These are phyloP conservation scores for Pseudogymnoascus sp. DNA, from an alignment of 2,329 filamentous ascomycete genomes.

Conservation along the genomic window DNA sequence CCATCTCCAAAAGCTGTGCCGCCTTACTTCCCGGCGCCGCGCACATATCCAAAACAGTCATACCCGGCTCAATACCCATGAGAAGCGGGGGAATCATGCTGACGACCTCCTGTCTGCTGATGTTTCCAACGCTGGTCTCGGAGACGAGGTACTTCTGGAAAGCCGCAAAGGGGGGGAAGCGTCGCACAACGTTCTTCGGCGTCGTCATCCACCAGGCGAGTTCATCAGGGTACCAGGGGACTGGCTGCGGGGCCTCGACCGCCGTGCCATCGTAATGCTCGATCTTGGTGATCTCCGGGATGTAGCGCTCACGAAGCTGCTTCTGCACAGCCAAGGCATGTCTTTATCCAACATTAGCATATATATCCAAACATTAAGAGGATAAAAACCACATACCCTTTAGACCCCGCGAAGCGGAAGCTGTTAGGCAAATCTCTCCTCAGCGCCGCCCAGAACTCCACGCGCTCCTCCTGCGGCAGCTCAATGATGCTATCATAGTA, in stretches of 20 bases:
- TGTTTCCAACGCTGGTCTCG: slow-evolving; percentile 94
- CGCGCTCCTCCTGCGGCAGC: slow-evolving; percentile 67
- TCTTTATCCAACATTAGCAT: slow-evolving; percentile 33
- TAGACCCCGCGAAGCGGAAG: slow-evolving; percentile 94
- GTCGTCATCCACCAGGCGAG: slow-evolving; percentile 98
- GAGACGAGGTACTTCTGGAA: slow-evolving; percentile 98
- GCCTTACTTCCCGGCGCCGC: slow-evolving; percentile 96
- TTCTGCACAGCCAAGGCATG: slow-evolving; percentile 90
- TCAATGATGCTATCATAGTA: slow-evolving; percentile 78
- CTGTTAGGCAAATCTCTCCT: slow-evolving; percentile 87
- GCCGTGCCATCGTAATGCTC: slow-evolving; percentile 70
- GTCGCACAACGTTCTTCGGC: slow-evolving; percentile 88
- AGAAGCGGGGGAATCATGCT: slow-evolving; percentile 97
- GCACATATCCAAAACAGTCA: slow-evolving; percentile 92
- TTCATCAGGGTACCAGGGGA: slow-evolving; percentile 89
- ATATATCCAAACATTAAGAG: neutral
- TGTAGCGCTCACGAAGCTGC: slow-evolving; percentile 78
- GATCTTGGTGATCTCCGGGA: slow-evolving; percentile 81
- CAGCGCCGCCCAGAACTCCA: slow-evolving; percentile 76
- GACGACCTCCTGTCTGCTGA: slow-evolving; percentile 93
- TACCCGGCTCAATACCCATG: slow-evolving; percentile 82
- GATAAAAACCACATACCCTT: slow-evolving; percentile 50
- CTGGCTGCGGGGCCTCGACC: slow-evolving; percentile 72
- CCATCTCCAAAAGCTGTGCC: slow-evolving; percentile 86
- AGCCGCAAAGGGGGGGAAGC: slow-evolving; percentile 84